Evolutionary conservation across 2,329 filamentous ascomycete species (phyloP).

Genomic region (Amauroascus niger): DNA sequence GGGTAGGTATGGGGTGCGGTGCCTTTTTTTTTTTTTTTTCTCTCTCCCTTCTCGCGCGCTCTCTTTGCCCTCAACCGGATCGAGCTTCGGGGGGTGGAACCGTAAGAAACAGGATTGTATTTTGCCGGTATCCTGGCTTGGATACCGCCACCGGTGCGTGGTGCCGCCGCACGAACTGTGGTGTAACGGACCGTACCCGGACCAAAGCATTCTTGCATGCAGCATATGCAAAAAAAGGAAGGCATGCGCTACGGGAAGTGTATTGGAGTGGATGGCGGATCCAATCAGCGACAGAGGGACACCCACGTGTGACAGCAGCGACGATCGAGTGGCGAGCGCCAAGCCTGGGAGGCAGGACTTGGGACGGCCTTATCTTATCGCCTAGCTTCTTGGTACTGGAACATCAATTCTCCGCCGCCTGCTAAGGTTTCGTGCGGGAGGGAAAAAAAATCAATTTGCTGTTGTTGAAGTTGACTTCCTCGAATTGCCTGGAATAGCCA

Average conservation of each 20-base stretch:
- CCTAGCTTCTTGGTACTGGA: not conserved
- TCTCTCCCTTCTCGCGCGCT: not conserved
- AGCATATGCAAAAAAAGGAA: no score
- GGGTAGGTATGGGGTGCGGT: not conserved
- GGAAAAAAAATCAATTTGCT: no score
- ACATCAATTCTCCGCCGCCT: not conserved
- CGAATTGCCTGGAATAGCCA: not conserved
- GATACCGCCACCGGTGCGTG: not conserved
- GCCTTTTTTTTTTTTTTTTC: not conserved
- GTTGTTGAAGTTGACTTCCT: not conserved
- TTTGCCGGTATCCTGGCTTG: not conserved
- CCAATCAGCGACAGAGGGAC: not conserved
- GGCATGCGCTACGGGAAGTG: not conserved
- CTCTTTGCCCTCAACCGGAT: not conserved
- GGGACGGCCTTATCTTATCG: not conserved
- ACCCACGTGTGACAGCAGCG: slow-evolving; percentile 1
- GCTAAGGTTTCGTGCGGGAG: not conserved
- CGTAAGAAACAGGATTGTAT: slow-evolving; percentile 3
- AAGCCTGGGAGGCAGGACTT: not conserved
- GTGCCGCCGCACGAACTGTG: not conserved
- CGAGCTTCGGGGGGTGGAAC: slow-evolving; percentile 5
- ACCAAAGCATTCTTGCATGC: not conserved
- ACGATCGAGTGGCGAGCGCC: not conserved
- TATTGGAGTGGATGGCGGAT: not conserved
- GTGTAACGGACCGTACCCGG: slow-evolving; percentile 4